A percentile compares a stretch with the other conserved stretches of the same genome.
phyloP scores from a whole-genome alignment of 106 monocot species.

The Phalaenopsis aphrodite region DNA sequence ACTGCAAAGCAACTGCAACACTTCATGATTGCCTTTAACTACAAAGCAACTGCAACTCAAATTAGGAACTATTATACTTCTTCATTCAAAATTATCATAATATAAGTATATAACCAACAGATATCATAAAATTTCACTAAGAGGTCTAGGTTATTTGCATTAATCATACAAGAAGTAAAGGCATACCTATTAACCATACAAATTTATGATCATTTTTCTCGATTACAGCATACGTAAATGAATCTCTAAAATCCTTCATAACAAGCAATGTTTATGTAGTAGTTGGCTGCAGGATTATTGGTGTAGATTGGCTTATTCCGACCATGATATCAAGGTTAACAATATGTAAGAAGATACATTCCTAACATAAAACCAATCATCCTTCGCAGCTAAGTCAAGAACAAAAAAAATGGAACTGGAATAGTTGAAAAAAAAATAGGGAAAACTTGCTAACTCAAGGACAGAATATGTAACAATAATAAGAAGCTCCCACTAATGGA shows the following conservation, averaged over 20 bases:
- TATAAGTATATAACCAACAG: not conserved
- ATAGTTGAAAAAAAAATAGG: not conserved
- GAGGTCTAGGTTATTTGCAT: not conserved
- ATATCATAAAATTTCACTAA: not conserved
- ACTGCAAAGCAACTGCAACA: not conserved
- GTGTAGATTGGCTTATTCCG: not conserved
- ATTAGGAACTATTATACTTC: not conserved
- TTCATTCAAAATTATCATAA: not conserved
- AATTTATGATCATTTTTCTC: not conserved
- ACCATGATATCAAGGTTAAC: not conserved
- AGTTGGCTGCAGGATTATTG: not conserved
- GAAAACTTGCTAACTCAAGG: not conserved
- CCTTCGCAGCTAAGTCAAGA: not conserved
- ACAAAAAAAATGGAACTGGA: not conserved
- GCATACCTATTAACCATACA: not conserved
- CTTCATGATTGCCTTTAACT: not conserved
- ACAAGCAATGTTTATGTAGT: not conserved
- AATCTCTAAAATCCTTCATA: not conserved
- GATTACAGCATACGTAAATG: not conserved
- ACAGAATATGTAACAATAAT: not conserved
- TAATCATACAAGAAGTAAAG: not conserved
- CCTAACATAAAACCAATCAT: not conserved
- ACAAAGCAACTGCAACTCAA: not conserved
- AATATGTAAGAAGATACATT: not conserved
- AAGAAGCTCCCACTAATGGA: not conserved